Percentiles rank a stretch among this genome's conserved stretches.
Conservation (phyloP, 2,329 filamentous ascomycete genomes). For the Berkeleyomyces basicola region DNA sequence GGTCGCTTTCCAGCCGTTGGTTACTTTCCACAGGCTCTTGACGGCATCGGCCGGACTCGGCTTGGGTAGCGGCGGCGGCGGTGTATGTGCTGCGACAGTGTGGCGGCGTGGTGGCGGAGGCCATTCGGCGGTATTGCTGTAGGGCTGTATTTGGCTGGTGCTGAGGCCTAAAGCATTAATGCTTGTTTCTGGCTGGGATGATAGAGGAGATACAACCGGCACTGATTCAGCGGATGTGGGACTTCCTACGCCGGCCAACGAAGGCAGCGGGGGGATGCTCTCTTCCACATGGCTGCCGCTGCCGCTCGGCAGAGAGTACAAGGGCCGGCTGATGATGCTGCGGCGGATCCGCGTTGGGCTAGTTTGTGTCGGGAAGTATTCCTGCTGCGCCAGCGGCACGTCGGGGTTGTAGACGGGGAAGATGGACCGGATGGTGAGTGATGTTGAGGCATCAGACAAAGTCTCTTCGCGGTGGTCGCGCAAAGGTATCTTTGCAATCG, state of each 20-base stretch:
- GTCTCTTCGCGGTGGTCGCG: slow-evolving; percentile 16
- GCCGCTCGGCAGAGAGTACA: slow-evolving; percentile 31
- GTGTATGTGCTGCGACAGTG: slow-evolving; percentile 24
- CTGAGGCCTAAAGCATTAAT: not conserved
- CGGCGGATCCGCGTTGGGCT: slow-evolving; percentile 47
- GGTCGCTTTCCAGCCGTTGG: slow-evolving; percentile 52
- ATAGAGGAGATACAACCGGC: not conserved
- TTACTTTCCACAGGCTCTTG: slow-evolving; percentile 49
- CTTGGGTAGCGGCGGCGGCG: slow-evolving; percentile 24
- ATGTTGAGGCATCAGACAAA: slow-evolving; percentile 17
- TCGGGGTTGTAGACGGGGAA: slow-evolving; percentile 60
- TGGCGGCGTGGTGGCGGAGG: slow-evolving; percentile 19
- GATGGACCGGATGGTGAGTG: slow-evolving; percentile 46
- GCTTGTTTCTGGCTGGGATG: not conserved
- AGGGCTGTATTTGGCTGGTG: not conserved
- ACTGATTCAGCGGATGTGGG: not conserved
- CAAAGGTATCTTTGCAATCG: slow-evolving; percentile 39
- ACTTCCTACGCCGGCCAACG: not conserved
- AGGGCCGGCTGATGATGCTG: slow-evolving; percentile 47
- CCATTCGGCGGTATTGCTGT: slow-evolving; percentile 14
- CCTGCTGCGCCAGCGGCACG: slow-evolving; percentile 47
- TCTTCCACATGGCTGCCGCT: slow-evolving; percentile 18
- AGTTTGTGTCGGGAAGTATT: slow-evolving; percentile 51
- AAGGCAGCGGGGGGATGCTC: not conserved
- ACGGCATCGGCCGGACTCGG: slow-evolving; percentile 44